phyloP scores from a whole-genome alignment of 805 yeast species.

The Isabelozyma gotoi region DNA sequence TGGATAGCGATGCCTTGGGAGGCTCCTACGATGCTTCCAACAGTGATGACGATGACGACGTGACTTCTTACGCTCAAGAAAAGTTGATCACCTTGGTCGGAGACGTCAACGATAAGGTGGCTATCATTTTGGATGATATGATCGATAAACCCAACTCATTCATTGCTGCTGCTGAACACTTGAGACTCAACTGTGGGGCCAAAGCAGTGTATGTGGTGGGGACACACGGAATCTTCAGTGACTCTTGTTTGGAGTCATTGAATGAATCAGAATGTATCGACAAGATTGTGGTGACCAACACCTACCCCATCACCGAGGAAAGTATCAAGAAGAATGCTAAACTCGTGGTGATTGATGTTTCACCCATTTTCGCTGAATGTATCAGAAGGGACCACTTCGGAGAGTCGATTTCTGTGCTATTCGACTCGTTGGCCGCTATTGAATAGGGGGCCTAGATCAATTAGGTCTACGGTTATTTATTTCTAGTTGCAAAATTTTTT shows the following conservation, averaged over 20 bases:
- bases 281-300: slow-evolving; percentile 91
- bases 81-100: slow-evolving; percentile 95
- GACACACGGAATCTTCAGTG: slow-evolving; percentile 93
- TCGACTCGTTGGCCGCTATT: slow-evolving; percentile 75
- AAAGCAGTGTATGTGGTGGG: slow-evolving; percentile 86
- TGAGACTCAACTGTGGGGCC: slow-evolving; percentile 95
- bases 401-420: slow-evolving; percentile 89
- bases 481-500: neutral
- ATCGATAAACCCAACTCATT: slow-evolving; percentile 92
- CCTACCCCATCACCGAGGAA: slow-evolving; percentile 82
- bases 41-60: slow-evolving; percentile 86
- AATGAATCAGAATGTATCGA: slow-evolving; percentile 81
- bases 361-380: slow-evolving; percentile 96
- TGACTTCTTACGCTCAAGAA: slow-evolving; percentile 59
- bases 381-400: slow-evolving; percentile 98
- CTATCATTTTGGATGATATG: slow-evolving; percentile 95
- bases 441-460: slow-evolving; percentile 20
- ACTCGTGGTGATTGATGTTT: slow-evolving; percentile 84
- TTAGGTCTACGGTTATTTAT: neutral
- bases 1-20: slow-evolving; percentile 62
- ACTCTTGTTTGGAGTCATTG: slow-evolving; percentile 78
- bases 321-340: slow-evolving; percentile 60
- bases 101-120: slow-evolving; percentile 87
- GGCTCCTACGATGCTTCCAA: slow-evolving; percentile 73
- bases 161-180: slow-evolving; percentile 97